A percentile compares a stretch with the other conserved stretches of the same genome.
These are phyloP conservation scores for Triadica sebifera DNA, from an alignment of 345 rosid species.

Conservation along the genomic window DNA sequence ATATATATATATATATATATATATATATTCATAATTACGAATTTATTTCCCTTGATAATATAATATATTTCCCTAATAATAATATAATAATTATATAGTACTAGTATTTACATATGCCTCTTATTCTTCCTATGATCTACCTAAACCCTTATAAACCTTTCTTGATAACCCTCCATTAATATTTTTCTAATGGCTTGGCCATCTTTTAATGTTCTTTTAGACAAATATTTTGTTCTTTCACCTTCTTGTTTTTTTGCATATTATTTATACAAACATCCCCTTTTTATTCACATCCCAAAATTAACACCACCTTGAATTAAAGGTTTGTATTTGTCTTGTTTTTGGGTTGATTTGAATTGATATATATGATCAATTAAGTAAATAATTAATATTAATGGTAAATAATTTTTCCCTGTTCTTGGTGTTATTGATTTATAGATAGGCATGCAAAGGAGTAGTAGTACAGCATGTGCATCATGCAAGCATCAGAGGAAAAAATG, in stretches of 20 bases:
- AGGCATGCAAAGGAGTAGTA: constrained; percentile 31
- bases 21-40: too few relatives aligned
- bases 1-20: too few relatives aligned
- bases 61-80: constrained; percentile 17
- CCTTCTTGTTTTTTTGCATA: constrained; percentile 16
- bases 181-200: not conserved
- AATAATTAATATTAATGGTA: not conserved
- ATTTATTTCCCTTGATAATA: constrained; percentile 18
- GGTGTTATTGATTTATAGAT: not conserved
- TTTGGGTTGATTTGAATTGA: not conserved
- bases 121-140: constrained; percentile 46
- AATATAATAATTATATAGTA: not conserved
- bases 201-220: constrained; percentile 40
- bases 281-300: constrained; percentile 18
- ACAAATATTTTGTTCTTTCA: constrained; percentile 19
- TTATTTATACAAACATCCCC: constrained; percentile 28
- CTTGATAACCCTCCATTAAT: constrained; percentile 16
- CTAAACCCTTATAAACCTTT: constrained; percentile 48
- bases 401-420: not conserved
- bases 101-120: constrained; percentile 11
- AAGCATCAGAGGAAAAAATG: constrained; percentile 65
- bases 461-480: constrained; percentile 60
- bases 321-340: constrained; percentile 20
- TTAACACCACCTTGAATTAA: not conserved
- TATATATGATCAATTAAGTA: not conserved